Percentiles rank a stretch among this genome's conserved stretches.
Conservation (phyloP, 108 stramenopile species). For the Cyclotella distinguenda region DNA sequence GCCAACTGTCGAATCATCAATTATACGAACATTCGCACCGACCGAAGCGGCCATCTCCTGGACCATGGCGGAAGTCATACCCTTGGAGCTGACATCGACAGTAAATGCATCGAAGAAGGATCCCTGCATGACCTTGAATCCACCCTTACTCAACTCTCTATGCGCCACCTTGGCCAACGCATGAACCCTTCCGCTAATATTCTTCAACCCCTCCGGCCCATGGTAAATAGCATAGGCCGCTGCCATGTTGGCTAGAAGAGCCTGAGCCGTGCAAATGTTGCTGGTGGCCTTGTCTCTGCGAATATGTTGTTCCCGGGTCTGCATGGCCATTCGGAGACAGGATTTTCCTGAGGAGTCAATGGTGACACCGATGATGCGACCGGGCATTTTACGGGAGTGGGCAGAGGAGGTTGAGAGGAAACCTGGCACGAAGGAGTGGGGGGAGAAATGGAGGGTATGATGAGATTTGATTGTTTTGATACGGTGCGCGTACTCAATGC, state of each 20-base stretch:
- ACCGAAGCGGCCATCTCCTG: constrained; percentile 72
- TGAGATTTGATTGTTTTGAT: too few relatives aligned
- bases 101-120: constrained; percentile 96
- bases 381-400: constrained; percentile 97
- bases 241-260: constrained; percentile 98
- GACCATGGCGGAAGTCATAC: constrained; percentile 74
- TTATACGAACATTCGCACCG: constrained; percentile 91
- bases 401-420: constrained; percentile 91
- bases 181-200: constrained; percentile 89
- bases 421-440: too few relatives aligned
- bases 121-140: constrained; percentile 62
- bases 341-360: constrained; percentile 91
- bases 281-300: constrained; percentile 99
- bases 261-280: constrained; percentile 99
- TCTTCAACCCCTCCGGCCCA: constrained; percentile 93
- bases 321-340: constrained; percentile 99
- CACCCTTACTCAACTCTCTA: constrained; percentile 75
- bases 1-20: constrained; percentile 87
- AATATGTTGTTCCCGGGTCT: constrained; percentile 98
- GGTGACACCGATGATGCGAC: constrained; percentile 96
- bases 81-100: constrained; percentile 71
- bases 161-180: constrained; percentile 81
- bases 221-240: constrained; percentile 99
- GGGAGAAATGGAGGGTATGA: too few relatives aligned
- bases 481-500: too few relatives aligned